These are phyloP conservation scores for Xerocomellus amylosporus DNA, from an alignment of 768 basidiomycete species.

Conservation along the genomic window DNA sequence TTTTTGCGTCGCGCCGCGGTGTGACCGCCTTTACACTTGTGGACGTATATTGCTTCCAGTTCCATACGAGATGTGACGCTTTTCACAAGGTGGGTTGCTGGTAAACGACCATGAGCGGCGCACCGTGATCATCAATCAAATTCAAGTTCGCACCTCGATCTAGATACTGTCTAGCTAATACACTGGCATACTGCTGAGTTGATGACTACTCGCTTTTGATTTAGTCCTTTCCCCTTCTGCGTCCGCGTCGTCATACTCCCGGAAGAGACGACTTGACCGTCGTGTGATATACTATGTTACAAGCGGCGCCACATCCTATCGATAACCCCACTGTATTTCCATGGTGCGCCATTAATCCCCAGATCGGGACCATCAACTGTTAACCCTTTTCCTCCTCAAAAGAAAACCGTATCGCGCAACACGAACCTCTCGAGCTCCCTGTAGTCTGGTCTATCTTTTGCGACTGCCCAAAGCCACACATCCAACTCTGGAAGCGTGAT, in stretches of 20 bases:
- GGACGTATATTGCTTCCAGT: slow-evolving; percentile 5
- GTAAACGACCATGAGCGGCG: slow-evolving; percentile 1
- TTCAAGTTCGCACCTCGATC: slow-evolving; percentile 8
- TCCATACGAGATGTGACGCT: slow-evolving; percentile 8
- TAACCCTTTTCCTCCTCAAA: slow-evolving; percentile 36
- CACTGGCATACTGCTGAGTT: neutral
- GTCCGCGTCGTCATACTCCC: neutral
- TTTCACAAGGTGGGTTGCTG: neutral
- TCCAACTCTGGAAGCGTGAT: slow-evolving; percentile 64
- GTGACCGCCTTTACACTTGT: slow-evolving; percentile 10
- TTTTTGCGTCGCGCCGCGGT: slow-evolving; percentile 7
- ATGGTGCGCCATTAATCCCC: neutral
- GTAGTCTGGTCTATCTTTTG: slow-evolving; percentile 76
- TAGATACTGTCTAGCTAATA: slow-evolving; percentile 1
- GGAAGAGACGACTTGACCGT: neutral
- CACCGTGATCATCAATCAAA: slow-evolving; percentile 19
- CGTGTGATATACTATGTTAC: neutral
- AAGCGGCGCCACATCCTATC: slow-evolving; percentile 3
- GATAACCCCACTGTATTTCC: neutral
- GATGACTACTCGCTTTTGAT: slow-evolving; percentile 9
- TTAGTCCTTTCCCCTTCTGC: neutral
- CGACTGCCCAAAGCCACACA: slow-evolving; percentile 80
- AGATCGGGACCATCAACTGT: neutral
- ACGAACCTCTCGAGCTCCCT: slow-evolving; percentile 63
- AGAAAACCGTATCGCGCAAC: slow-evolving; percentile 64